Evolutionary conservation across 306 rosid species (phyloP), one percentile per base, ranked within the genome.

Genomic region (Rosa rugosa): DNA sequence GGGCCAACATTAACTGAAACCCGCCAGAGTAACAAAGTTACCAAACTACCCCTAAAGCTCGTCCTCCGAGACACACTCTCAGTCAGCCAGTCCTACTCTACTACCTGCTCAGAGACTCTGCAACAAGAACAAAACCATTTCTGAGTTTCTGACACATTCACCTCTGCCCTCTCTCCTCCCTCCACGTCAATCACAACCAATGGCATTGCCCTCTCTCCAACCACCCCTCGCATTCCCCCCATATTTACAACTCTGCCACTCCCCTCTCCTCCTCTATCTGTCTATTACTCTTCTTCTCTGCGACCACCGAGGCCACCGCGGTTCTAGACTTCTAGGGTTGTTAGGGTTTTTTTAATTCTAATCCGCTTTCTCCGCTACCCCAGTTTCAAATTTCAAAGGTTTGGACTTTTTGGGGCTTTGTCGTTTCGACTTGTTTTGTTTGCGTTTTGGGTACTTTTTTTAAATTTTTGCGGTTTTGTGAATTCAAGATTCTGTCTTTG

Each of bases 181-280:
- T 73, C 47, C 83, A 75, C 85, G 83, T 85, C 72, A 77, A 42
- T 83, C 85, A 80, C 87, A 76, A 77, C 75, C 85, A 75, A 71
- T 86, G 83, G 74, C 83, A 20, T 14, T 79, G 60, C 74, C 72
- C 51, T 36, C 16, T 77, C 67, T 76, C 59, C 27, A 64, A 78
- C 80, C 60, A 71, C 79, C 90, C 84, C 77, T 60, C 11, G 11
- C 84, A 76, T 87, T 90, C 45, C 78, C 71, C 6, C 1, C 36
- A 31, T 86, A 89, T 87, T 92, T 92, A 88, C 91, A 69, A 6
- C 80, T 84, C 77, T 84, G 85, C 90, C 92, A 82, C 86, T 85
- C 18, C 9, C 9, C 84, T 72, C 77, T 17, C 0, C 42, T 31
- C 0, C 42, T 31, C 77, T 49, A 38, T 47, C 0, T 56, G 57